phyloP scores from a whole-genome alignment of 306 rosid species.

The Arachis hypogaea region DNA sequence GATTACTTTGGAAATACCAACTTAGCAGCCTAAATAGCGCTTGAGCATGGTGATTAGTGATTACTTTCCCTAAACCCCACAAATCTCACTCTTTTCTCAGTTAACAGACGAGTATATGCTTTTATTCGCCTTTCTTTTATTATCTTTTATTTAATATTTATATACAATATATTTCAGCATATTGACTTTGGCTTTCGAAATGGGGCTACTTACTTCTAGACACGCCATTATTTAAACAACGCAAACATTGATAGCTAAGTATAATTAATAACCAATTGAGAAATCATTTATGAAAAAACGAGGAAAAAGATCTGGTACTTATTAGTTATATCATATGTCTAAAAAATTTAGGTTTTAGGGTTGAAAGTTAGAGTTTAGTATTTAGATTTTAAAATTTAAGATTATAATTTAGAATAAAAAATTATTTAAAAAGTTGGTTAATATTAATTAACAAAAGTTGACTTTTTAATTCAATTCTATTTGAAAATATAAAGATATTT shows the following conservation, averaged over 20 bases:
- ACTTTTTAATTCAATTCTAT: too few species aligned
- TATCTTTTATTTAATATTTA: neutral
- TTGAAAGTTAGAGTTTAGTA: too few species aligned
- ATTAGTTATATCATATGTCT: neutral
- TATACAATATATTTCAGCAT: conserved; percentile 23
- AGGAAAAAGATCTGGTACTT: neutral
- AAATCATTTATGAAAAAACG: neutral
- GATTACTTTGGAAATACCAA: conserved; percentile 63
- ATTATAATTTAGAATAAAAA: too few species aligned
- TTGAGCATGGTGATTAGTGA: conserved; percentile 37
- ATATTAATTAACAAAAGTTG: too few species aligned
- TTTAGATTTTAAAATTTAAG: neutral
- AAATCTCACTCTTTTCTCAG: conserved; percentile 42
- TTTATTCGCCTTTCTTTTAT: conserved; percentile 29
- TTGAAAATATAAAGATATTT: too few species aligned
- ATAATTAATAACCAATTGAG: neutral
- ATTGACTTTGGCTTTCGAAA: conserved; percentile 63
- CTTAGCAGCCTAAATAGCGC: conserved; percentile 65
- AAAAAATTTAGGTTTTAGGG: too few species aligned
- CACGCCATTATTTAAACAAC: conserved; percentile 26
- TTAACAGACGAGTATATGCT: conserved; percentile 58
- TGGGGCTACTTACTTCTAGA: conserved; percentile 45
- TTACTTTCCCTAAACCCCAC: conserved; percentile 41
- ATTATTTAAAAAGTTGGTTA: too few species aligned
- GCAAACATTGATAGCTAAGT: conserved; percentile 16